Percentiles rank a stretch among this genome's conserved stretches.
phyloP scores from a whole-genome alignment of 2,329 filamentous ascomycete genomes.

The Nectriaceae sp. region DNA sequence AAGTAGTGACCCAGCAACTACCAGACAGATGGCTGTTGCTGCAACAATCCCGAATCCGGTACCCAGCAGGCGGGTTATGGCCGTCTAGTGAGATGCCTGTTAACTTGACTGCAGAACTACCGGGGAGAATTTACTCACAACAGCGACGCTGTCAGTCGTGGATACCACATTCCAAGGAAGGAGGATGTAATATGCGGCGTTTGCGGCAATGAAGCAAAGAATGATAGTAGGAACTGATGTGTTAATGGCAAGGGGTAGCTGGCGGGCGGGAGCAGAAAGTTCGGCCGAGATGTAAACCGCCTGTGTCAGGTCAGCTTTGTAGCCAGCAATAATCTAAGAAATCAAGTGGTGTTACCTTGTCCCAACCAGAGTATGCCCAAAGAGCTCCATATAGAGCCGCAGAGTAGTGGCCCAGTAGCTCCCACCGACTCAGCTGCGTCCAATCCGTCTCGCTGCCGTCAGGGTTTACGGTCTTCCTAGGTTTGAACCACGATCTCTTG shows the following conservation, averaged over 20 bases:
- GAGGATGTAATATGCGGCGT: constrained; percentile 63
- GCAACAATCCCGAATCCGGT: constrained; percentile 53
- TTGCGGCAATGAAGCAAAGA: constrained; percentile 59
- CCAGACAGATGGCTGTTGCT: constrained; percentile 59
- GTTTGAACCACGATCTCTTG: constrained; percentile 56
- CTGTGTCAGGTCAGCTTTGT: constrained; percentile 30
- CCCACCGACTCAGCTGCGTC: constrained; percentile 53
- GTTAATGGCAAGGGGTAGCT: constrained; percentile 63
- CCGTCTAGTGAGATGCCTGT: constrained; percentile 56
- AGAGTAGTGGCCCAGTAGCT: constrained; percentile 60
- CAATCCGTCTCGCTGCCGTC: constrained; percentile 53
- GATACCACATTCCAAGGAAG: constrained; percentile 61
- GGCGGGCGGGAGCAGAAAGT: constrained; percentile 50
- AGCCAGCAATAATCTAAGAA: neutral
- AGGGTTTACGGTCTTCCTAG: constrained; percentile 49
- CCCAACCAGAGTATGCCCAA: constrained; percentile 69
- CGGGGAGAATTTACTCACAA: constrained; percentile 46
- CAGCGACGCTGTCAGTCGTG: constrained; percentile 62
- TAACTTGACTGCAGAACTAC: no score
- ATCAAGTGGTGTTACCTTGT: constrained; percentile 49
- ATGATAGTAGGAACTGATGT: constrained; percentile 61
- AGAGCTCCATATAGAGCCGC: constrained; percentile 62
- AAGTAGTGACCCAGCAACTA: constrained; percentile 62
- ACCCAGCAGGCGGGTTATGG: constrained; percentile 56
- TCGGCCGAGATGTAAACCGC: constrained; percentile 59